phyloP scores from a whole-genome alignment of 345 rosid genomes.

The Mallotus nudiflorus region DNA sequence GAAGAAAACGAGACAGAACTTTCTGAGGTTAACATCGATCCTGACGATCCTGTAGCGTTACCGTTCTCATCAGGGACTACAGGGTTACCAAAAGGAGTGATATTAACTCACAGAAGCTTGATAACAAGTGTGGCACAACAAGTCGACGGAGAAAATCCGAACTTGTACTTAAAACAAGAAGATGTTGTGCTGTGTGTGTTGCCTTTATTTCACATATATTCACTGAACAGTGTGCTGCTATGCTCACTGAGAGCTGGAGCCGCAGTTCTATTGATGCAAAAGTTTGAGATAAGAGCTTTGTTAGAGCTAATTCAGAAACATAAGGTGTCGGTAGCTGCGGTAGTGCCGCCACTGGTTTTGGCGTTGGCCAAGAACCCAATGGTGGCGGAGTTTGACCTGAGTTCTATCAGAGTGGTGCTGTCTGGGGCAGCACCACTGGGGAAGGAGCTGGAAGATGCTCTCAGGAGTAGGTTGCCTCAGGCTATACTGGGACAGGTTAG shows the following conservation, averaged over 20 bases:
- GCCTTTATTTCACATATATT: conserved; percentile 83
- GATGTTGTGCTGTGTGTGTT: conserved; percentile 81
- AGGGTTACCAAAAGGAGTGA: conserved; percentile 87
- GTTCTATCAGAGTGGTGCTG: conserved; percentile 69
- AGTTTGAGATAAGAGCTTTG: conserved; percentile 73
- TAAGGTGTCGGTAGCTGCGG: conserved; percentile 69
- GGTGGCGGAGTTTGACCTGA: conserved; percentile 62
- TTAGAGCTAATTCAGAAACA: conserved; percentile 72
- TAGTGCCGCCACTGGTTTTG: conserved; percentile 87
- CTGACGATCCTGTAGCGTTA: conserved; percentile 73
- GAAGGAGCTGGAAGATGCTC: conserved; percentile 80
- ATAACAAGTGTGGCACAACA: conserved; percentile 91
- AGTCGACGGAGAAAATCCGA: conserved; percentile 94
- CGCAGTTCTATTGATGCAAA: conserved; percentile 78
- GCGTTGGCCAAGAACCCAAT: conserved; percentile 75
- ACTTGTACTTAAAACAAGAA: conserved; percentile 48
- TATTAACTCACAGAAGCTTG: conserved; percentile 76
- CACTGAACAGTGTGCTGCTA: conserved; percentile 72
- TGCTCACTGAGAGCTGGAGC: conserved; percentile 72
- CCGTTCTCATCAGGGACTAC: conserved; percentile 93
- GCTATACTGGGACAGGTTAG: conserved; percentile 87
- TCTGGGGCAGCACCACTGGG: conserved; percentile 98
- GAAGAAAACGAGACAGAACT: conserved; percentile 41
- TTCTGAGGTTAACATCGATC: conserved; percentile 27
- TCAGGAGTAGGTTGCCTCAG: conserved; percentile 61